phyloP scores from a whole-genome alignment of 164 flowering plant genomes.

The Stephania yunnanensis region DNA sequence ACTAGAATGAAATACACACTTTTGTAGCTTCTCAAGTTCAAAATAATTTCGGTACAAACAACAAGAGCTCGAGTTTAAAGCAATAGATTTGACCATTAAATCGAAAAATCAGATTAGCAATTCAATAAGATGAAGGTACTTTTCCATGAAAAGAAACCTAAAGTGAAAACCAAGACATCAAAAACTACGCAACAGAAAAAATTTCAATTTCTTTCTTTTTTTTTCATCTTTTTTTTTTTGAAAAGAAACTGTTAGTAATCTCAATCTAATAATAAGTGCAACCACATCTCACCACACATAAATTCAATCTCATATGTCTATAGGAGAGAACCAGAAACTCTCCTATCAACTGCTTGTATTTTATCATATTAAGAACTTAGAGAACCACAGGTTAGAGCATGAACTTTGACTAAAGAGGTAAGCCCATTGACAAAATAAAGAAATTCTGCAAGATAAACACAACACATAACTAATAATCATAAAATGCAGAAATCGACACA shows the following conservation, averaged over 20 bases:
- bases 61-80: not conserved
- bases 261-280: no score
- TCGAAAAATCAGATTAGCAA: not conserved
- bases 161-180: not conserved
- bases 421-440: not conserved
- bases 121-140: not conserved
- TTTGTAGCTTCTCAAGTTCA: not conserved
- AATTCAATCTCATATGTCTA: no score
- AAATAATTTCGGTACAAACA: not conserved
- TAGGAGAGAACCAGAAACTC: no score
- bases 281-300: no score
- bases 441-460: not conserved
- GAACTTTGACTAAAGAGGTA: not conserved
- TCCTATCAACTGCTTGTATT: not conserved
- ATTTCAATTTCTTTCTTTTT: no score
- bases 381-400: not conserved
- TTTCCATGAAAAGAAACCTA: not conserved
- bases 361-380: not conserved
- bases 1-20: not conserved
- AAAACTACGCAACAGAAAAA: not conserved
- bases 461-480: not conserved
- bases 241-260: no score
- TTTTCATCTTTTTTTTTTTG: no score
- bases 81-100: not conserved
- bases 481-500: not conserved